phyloP scores from a whole-genome alignment of 2,329 filamentous ascomycete genomes.

The Penicillium glabrum region DNA sequence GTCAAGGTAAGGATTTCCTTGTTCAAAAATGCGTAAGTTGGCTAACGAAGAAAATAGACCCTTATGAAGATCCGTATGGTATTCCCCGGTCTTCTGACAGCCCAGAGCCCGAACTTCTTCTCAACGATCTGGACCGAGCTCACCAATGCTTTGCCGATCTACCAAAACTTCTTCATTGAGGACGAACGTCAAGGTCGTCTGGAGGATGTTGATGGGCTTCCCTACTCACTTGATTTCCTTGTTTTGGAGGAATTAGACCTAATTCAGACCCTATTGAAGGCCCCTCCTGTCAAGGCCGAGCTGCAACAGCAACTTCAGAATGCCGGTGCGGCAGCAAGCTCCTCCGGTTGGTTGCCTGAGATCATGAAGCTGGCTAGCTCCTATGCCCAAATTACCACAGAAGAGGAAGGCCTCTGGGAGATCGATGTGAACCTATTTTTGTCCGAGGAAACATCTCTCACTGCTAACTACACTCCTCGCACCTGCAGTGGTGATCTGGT shows the following conservation, averaged over 20 bases:
- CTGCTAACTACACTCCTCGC: constrained; percentile 91
- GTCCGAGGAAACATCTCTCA: constrained; percentile 91
- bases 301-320: constrained; percentile 75
- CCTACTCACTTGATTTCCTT: constrained; percentile 91
- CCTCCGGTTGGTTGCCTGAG: constrained; percentile 79
- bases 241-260: constrained; percentile 94
- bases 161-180: constrained; percentile 81
- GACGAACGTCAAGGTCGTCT: constrained; percentile 82
- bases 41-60: constrained; percentile 53
- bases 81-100: constrained; percentile 77
- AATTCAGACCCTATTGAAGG: constrained; percentile 84
- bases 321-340: constrained; percentile 58
- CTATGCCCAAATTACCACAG: constrained; percentile 85
- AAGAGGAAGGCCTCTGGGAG: constrained; percentile 95
- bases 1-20: constrained; percentile 61
- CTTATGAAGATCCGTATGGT: constrained; percentile 84
- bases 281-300: constrained; percentile 83
- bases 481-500: constrained; percentile 90
- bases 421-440: constrained; percentile 95
- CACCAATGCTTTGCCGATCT: constrained; percentile 67
- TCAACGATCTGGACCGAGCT: constrained; percentile 88
- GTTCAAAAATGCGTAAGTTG: not conserved
- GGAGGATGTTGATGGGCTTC: constrained; percentile 86
- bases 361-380: constrained; percentile 81
- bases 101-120: constrained; percentile 81